phyloP scores from a whole-genome alignment of 257 asterid species.

The Salvia hispanica region DNA sequence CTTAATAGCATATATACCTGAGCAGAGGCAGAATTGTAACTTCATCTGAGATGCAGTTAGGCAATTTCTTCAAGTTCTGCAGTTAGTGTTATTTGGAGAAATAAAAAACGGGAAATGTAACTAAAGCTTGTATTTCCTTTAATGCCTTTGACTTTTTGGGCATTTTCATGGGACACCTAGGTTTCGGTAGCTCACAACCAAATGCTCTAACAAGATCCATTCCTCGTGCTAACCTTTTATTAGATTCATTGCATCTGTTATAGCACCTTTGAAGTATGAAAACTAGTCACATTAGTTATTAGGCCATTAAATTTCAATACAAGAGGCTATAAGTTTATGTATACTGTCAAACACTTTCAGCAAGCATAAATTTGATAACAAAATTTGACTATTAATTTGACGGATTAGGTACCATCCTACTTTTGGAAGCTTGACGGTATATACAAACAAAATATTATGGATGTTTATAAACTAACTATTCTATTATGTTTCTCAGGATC shows the following conservation, averaged over 20 bases:
- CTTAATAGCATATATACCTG: not conserved
- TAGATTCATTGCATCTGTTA: not conserved
- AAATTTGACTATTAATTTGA: constrained; percentile 18
- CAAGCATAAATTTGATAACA: not conserved
- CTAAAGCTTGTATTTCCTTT: not conserved
- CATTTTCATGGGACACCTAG: not conserved
- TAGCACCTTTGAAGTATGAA: not conserved
- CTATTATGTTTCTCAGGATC: too few species aligned
- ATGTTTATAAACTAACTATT: constrained; percentile 54
- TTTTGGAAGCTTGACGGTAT: constrained; percentile 55
- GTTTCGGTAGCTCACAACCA: not conserved
- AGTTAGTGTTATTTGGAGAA: not conserved
- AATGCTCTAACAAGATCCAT: not conserved
- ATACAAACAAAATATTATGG: constrained; percentile 5
- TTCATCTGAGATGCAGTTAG: constrained; percentile 1
- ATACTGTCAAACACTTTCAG: too few species aligned
- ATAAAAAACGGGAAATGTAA: not conserved
- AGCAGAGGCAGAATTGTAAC: not conserved
- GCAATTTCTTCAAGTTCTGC: not conserved
- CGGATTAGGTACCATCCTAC: constrained; percentile 95
- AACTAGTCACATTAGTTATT: not conserved
- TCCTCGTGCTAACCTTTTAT: not conserved
- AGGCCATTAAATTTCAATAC: not conserved
- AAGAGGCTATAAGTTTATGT: constrained; percentile 1
- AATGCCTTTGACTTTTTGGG: not conserved